Evolutionary conservation across 2,329 filamentous ascomycete genomes (phyloP).

Genomic region (Capronia epimyces): DNA sequence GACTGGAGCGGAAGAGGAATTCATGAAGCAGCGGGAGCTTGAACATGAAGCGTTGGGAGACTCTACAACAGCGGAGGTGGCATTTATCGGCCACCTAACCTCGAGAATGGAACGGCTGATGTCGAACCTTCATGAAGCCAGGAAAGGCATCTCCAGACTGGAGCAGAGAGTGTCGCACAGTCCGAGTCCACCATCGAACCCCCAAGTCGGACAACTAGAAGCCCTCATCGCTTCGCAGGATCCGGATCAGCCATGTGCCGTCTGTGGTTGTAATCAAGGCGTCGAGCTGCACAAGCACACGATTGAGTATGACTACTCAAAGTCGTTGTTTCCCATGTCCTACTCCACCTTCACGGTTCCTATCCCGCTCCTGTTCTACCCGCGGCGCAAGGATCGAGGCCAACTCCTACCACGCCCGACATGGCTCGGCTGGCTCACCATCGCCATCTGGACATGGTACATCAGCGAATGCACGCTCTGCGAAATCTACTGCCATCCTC

Average conservation of each 20-base stretch:
- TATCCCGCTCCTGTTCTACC: slow-evolving; percentile 22
- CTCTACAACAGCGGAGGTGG: slow-evolving; percentile 21
- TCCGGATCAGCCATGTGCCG: slow-evolving; percentile 6
- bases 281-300: slow-evolving; percentile 1
- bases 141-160: slow-evolving; percentile 37
- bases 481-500: slow-evolving; percentile 49
- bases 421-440: slow-evolving; percentile 36
- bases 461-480: slow-evolving; percentile 46
- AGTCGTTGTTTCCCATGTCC: slow-evolving; percentile 45
- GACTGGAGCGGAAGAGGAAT: slow-evolving; percentile 32
- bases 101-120: slow-evolving; percentile 38
- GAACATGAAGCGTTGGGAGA: slow-evolving; percentile 20
- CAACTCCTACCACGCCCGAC: slow-evolving; percentile 35
- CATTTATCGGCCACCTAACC: slow-evolving; percentile 37
- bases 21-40: slow-evolving; percentile 9
- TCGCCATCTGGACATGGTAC: slow-evolving; percentile 46
- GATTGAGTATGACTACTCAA: slow-evolving; percentile 34
- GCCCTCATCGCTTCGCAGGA: not conserved
- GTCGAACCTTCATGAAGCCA: slow-evolving; percentile 39
- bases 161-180: slow-evolving; percentile 35
- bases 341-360: slow-evolving; percentile 55
- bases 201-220: slow-evolving; percentile 17
- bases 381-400: slow-evolving; percentile 30
- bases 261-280: slow-evolving; percentile 10
- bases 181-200: slow-evolving; percentile 5